phyloP scores from a whole-genome alignment of 176 grass and related monocot species.

The Typha latifolia region DNA sequence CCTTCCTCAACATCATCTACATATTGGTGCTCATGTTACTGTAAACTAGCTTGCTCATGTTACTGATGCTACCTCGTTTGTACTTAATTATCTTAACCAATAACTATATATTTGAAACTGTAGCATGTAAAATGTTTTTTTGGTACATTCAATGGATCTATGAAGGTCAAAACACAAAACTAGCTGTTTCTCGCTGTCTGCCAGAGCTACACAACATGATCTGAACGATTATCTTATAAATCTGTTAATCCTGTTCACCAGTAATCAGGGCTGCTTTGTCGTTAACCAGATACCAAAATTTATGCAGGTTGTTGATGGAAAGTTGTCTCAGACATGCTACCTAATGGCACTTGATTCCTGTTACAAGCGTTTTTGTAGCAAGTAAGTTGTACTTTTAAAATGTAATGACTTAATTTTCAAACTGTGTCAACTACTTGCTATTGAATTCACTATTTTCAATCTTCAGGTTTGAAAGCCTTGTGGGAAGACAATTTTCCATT shows the following conservation, averaged over 20 bases:
- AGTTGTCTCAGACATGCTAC: slow-evolving; percentile 94
- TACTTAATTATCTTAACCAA: too few species aligned
- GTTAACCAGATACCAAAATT: neutral
- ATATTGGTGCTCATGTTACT: too few species aligned
- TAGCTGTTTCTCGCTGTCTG: too few species aligned
- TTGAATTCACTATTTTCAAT: neutral
- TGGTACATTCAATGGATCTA: too few species aligned
- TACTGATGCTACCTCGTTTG: too few species aligned
- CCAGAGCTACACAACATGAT: neutral
- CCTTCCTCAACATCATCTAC: too few species aligned
- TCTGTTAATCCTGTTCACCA: neutral
- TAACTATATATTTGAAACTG: too few species aligned
- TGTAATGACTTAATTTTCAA: slow-evolving; percentile 8
- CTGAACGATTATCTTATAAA: neutral
- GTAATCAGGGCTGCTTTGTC: neutral
- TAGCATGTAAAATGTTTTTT: too few species aligned
- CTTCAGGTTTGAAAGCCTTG: slow-evolving; percentile 65
- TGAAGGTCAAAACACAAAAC: too few species aligned
- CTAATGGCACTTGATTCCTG: slow-evolving; percentile 84
- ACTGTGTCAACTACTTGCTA: neutral
- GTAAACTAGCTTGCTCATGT: too few species aligned
- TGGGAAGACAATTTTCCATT: slow-evolving; percentile 70
- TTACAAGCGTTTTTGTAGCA: slow-evolving; percentile 58
- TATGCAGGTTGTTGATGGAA: slow-evolving; percentile 91
- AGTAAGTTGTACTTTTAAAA: slow-evolving; percentile 36